Conservation (phyloP, 768 basidiomycete species). For the Mycena polygramma region DNA sequence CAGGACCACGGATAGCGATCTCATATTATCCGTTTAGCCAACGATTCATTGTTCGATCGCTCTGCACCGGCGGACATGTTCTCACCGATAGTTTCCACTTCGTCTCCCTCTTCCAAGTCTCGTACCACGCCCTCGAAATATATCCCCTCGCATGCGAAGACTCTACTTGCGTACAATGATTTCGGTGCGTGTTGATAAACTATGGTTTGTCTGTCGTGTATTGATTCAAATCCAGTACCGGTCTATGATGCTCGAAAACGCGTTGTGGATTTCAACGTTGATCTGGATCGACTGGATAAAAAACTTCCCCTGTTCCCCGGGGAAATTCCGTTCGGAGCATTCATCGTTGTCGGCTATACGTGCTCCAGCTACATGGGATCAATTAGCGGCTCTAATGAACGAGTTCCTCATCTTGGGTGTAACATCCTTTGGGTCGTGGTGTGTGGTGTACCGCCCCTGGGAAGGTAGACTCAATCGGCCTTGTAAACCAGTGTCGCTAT, state of each 20-base stretch:
- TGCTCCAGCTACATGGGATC: neutral
- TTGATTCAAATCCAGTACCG: too few species aligned
- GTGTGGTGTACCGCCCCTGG: too few species aligned
- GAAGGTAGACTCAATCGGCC: too few species aligned
- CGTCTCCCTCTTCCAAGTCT: too few species aligned
- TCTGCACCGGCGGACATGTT: neutral
- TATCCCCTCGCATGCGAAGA: neutral
- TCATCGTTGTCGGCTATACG: conserved; percentile 5
- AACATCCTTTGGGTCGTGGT: neutral
- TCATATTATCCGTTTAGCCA: neutral
- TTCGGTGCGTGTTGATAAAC: neutral
- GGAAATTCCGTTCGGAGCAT: neutral
- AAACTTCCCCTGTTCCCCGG: neutral
- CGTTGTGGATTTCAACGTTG: neutral
- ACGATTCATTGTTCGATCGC: neutral
- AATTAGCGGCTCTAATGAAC: neutral
- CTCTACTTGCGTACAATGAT: neutral
- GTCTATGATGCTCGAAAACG: conserved; percentile 1
- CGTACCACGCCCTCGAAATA: neutral
- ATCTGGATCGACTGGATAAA: neutral
- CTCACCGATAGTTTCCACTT: too few species aligned
- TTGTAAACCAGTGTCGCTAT: too few species aligned
- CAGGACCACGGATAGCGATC: too few species aligned
- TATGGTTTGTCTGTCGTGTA: too few species aligned
- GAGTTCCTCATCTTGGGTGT: neutral